These are phyloP conservation scores for Penicillium roqueforti DNA, from an alignment of 495 filamentous ascomycete species.

Conservation along the genomic window DNA sequence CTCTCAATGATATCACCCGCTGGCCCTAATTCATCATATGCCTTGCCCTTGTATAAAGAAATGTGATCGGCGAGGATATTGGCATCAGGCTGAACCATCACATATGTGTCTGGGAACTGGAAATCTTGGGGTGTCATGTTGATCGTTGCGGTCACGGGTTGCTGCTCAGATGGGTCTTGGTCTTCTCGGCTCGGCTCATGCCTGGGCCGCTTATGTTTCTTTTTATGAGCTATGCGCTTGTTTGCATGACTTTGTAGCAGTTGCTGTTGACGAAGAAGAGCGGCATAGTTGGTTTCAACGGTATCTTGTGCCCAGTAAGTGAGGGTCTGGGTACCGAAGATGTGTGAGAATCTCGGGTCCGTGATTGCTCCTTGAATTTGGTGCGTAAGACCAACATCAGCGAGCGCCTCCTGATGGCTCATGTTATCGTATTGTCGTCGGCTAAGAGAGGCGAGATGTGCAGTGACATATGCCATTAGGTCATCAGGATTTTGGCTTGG, in stretches of 20 bases:
- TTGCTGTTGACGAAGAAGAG: constrained; percentile 1
- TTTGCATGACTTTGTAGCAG: constrained; percentile 1
- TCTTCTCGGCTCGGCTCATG: not conserved
- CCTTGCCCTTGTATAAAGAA: not conserved
- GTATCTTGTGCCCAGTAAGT: not conserved
- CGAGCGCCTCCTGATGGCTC: not conserved
- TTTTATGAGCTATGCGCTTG: constrained; percentile 3
- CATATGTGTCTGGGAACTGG: not conserved
- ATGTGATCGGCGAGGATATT: constrained; percentile 1
- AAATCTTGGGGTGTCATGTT: constrained; percentile 3
- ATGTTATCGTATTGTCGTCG: not conserved
- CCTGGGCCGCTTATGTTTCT: not conserved
- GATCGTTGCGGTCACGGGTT: constrained; percentile 1
- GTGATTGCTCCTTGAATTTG: constrained; percentile 4
- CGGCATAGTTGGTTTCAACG: not conserved
- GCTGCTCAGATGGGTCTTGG: not conserved
- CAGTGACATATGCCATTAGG: not conserved
- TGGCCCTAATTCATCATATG: not conserved
- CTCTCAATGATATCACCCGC: constrained; percentile 1
- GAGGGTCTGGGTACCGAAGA: constrained; percentile 3
- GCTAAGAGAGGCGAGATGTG: not conserved
- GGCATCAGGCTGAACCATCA: not conserved
- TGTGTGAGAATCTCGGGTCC: constrained; percentile 1
- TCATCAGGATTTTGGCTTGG: not conserved
- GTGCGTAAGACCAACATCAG: not conserved